phyloP scores from a whole-genome alignment of 1,139 yeast genomes.

The Saccharomyces hybrid region DNA sequence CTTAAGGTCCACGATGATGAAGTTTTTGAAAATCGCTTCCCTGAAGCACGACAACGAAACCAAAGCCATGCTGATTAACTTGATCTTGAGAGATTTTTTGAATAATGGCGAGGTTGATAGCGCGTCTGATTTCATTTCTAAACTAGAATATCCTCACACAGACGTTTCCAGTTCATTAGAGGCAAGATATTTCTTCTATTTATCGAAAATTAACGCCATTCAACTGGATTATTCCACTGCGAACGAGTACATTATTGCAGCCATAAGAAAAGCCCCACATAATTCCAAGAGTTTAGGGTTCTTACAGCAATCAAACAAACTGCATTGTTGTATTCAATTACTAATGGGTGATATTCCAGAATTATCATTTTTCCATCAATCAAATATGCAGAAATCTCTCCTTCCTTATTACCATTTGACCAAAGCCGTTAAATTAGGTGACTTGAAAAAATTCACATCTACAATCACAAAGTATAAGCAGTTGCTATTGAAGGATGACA shows the following conservation, averaged over 20 bases:
- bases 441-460: constrained; percentile 69
- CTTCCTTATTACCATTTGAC: constrained; percentile 83
- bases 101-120: constrained; percentile 74
- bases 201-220: constrained; percentile 83
- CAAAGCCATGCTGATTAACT: constrained; percentile 76
- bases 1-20: constrained; percentile 62
- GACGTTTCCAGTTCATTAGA: constrained; percentile 77
- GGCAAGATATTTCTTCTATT: constrained; percentile 85
- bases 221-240: constrained; percentile 92
- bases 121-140: constrained; percentile 85
- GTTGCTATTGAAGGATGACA: constrained; percentile 66
- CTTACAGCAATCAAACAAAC: constrained; percentile 81
- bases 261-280: constrained; percentile 96
- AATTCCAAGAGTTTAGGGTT: constrained; percentile 81
- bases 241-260: constrained; percentile 81
- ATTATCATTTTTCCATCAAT: constrained; percentile 66
- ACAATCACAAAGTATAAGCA: constrained; percentile 62
- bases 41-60: constrained; percentile 91
- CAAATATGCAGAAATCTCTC: constrained; percentile 49
- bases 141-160: constrained; percentile 67
- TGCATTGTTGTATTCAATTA: constrained; percentile 80
- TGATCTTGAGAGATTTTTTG: constrained; percentile 74
- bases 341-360: constrained; percentile 98
- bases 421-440: constrained; percentile 89
- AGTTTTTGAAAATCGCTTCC: constrained; percentile 79